Evolutionary conservation across 2,329 filamentous ascomycete species (phyloP), one percentile per base, ranked within the genome.

Genomic region (Fragosphaeria purpurea): DNA sequence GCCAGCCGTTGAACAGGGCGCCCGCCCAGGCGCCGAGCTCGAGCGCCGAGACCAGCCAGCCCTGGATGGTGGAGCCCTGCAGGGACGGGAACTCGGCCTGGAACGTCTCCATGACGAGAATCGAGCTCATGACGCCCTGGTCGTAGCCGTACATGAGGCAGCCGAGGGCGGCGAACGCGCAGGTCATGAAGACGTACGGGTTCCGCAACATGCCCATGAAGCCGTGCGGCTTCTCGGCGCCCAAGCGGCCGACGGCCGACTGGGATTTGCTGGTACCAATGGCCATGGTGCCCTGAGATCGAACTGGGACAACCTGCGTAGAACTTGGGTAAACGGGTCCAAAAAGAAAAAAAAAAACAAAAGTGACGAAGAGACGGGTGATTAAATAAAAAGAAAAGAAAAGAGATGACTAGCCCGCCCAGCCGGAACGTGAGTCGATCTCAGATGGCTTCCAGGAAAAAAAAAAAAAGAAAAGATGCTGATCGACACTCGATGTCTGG

Each of bases 191-290:
- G 44, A 69, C 67, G 55, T 67, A 69, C 2, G 66, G 66, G 54
- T 68, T 69, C 54, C 65, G 63, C 9, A 69, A 53, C 62, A 69
- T 67, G 51, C 67, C 67, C 44, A 59, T 50, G 40, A 69, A 48
- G 48, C 67, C 67, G 53, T 69, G 63, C 37, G 62, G 57, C 48
- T 67, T 69, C 39, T 61, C 60, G 45, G 66, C 66, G 54, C 66
- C 66, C 55, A 59, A 47, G 45, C 66, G 64, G 48, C 62, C 67
- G 51, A 68, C 67, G 32, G 67, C 60, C 13, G 66, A 68, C 56
- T 67, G 65, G 10, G 40, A 43, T 22, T 44, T 9, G 4, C 30
- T 35, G 10, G 34, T 31, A 11, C 12, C 11, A 7, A 22, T 30
- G 43, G 13, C 48, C 48, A 50, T 50, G 32, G 1, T 41, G 38